Evolutionary conservation across 257 asterid genomes (phyloP).

Genomic region (Fraxinus americana): DNA sequence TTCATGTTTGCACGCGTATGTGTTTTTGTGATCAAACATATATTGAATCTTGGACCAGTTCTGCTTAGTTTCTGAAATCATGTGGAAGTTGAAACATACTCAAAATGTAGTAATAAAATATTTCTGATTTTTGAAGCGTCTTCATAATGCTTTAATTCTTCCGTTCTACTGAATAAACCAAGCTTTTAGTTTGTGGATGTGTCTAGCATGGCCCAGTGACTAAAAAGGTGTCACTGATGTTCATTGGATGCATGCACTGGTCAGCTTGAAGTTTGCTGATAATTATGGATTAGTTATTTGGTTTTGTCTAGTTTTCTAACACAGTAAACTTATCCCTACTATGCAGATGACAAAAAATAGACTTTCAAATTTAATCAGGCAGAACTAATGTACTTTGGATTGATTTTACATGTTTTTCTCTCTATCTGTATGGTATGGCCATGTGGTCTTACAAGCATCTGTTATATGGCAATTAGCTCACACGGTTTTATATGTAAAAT

Average conservation of each 20-base stretch:
- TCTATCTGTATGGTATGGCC: too few species aligned
- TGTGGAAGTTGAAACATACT: not conserved
- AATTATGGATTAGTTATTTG: not conserved
- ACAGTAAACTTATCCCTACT: not conserved
- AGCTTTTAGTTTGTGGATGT: not conserved
- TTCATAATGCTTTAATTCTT: constrained; percentile 12
- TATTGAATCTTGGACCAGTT: not conserved
- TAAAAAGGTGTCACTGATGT: not conserved
- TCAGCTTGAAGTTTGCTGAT: not conserved
- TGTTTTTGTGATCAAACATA: not conserved
- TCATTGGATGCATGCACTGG: not conserved
- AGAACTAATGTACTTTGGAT: constrained; percentile 7
- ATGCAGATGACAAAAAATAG: not conserved
- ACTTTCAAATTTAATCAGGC: constrained; percentile 6
- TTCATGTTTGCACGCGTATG: not conserved
- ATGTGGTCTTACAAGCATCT: not conserved
- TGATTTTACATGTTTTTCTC: constrained; percentile 12
- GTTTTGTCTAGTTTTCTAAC: not conserved
- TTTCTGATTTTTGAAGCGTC: not conserved
- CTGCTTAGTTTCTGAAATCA: not conserved
- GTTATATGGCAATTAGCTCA: constrained; percentile 23
- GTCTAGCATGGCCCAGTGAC: not conserved
- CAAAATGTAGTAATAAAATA: not conserved
- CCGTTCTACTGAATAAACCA: not conserved
- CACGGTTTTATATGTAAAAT: constrained; percentile 21